phyloP scores from a whole-genome alignment of 1,139 yeast genomes.

The Pichia sp. region DNA sequence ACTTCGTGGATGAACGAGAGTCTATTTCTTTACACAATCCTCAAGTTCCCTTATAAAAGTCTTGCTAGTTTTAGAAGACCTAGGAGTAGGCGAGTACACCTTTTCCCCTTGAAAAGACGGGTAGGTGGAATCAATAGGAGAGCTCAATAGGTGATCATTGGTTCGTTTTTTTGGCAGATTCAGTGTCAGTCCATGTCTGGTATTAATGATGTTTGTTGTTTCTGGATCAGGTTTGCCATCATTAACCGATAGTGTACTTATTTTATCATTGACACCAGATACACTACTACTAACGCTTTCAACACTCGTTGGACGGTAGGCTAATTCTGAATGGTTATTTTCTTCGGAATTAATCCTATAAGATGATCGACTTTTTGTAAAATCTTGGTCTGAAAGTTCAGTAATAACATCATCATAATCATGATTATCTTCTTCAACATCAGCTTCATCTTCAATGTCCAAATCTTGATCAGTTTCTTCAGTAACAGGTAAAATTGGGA shows the following conservation, averaged over 20 bases:
- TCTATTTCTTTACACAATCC: background rate
- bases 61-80: background rate
- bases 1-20: too few relatives aligned
- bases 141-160: background rate
- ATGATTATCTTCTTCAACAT: conserved; percentile 12
- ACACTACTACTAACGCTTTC: background rate
- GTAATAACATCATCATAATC: conserved; percentile 10
- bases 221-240: background rate
- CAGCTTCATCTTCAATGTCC: conserved; percentile 14
- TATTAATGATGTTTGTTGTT: background rate
- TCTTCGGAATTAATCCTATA: background rate
- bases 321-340: too few relatives aligned
- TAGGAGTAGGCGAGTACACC: background rate
- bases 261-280: background rate
- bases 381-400: conserved; percentile 5
- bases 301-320: background rate
- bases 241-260: background rate
- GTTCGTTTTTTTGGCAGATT: background rate
- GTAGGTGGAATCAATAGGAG: background rate
- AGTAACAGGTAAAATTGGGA: conserved; percentile 11
- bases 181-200: background rate
- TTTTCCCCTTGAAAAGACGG: too few relatives aligned
- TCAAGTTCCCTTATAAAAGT: background rate
- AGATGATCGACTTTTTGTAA: background rate
- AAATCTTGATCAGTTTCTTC: conserved; percentile 13